Conservation (phyloP, 176 grass and related monocot species). For the Musa itinerans region DNA sequence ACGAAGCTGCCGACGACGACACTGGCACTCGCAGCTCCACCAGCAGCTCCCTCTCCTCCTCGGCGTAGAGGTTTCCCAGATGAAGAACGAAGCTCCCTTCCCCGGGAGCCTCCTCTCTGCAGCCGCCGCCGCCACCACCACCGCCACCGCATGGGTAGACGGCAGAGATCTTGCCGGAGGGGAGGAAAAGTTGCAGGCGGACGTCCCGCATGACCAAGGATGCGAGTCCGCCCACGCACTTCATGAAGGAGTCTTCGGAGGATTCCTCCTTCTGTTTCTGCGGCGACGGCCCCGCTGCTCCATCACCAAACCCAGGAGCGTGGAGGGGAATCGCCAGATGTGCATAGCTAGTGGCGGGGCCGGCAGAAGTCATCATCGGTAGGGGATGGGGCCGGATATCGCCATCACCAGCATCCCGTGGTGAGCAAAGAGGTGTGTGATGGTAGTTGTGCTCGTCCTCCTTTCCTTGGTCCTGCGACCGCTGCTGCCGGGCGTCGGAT, state of each 20-base stretch:
- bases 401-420: not conserved
- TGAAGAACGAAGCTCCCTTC: conserved; percentile 10
- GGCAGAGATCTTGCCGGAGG: conserved; percentile 56
- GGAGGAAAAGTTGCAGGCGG: conserved; percentile 48
- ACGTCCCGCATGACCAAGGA: conserved; percentile 93
- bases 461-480: conserved; percentile 1
- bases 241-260: conserved; percentile 55
- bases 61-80: conserved; percentile 78
- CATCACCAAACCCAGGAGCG: not conserved
- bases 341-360: conserved; percentile 45
- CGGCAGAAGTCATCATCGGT: not conserved
- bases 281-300: conserved; percentile 2
- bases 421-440: not conserved
- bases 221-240: conserved; percentile 60
- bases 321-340: conserved; percentile 79
- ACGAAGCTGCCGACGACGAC: not conserved
- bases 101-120: not conserved
- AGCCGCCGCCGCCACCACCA: conserved; percentile 18
- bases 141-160: conserved; percentile 59
- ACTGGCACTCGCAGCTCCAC: conserved; percentile 66
- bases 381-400: not conserved
- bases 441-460: not conserved
- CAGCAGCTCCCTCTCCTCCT: conserved; percentile 84
- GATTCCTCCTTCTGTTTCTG: conserved; percentile 1
- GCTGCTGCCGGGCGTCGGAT: conserved; percentile 53